Evolutionary conservation across 2,329 filamentous ascomycete genomes (phyloP), one percentile per base, ranked within the genome.

Genomic region (Venturia oleaginea): DNA sequence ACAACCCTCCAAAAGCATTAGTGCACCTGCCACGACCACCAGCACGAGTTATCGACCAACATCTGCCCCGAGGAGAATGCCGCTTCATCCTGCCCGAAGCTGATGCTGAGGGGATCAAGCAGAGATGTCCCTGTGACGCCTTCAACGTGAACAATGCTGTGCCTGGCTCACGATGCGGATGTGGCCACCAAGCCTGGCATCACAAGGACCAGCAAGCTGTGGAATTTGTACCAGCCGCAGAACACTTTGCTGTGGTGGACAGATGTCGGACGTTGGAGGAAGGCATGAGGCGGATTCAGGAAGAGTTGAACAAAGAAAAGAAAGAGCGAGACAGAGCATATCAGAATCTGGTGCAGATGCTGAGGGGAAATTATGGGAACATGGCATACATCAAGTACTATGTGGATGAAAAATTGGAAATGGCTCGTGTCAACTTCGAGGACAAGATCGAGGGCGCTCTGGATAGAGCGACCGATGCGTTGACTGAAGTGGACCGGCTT

Each of bases 101-200:
- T 40, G 64, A 59, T 32, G 61, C 68, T 68, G 51, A 65, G 67
- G 65, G 65, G 48, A 68, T 68, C 22, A 68, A 70, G 43, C 69
- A 79, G 69, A 75, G 75, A 65, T 80, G 78, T 68, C 67, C 73
- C n/a, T 80, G 78, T 66, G 76, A 77, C 61, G 74, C 73, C 68
- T 80, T 77, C 71, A 71, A 70, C 46, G 71, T 70, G 30, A 71
- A 73, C 46, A 68, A 69, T 32, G 68, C 65, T 61, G 75, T 74
- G 15, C 76, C 76, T 4, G 72, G 72, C 32, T 76, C 76, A n/a
- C 73, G 70, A 61, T 80, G 78, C 67, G 77, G 77, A 24, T 80
- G 78, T 68, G 77, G 78, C 17, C 78, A 80, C 69, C 77, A 78
- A 69, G 77, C 78, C 68, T 80, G 77, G 74, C 75, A 76, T 67